Evolutionary conservation across 2,329 filamentous ascomycete species (phyloP).

Genomic region (Escovopsis sp.): DNA sequence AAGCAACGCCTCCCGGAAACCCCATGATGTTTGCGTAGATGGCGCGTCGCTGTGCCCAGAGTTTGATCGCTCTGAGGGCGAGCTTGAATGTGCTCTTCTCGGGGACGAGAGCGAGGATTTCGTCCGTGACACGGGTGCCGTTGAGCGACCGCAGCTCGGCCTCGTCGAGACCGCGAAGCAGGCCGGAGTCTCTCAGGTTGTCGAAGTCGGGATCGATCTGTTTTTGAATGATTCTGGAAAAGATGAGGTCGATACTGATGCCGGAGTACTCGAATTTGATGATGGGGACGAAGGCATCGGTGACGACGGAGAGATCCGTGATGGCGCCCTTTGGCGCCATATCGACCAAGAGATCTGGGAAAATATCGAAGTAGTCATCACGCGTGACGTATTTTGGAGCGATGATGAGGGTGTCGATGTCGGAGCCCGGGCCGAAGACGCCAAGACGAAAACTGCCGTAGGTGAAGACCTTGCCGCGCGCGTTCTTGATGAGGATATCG

Average conservation of each 20-base stretch:
- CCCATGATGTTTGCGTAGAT: slow-evolving; percentile 95
- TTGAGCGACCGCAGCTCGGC: slow-evolving; percentile 80
- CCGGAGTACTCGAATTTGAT: slow-evolving; percentile 89
- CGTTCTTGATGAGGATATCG: slow-evolving; percentile 62
- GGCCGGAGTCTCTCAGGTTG: slow-evolving; percentile 65
- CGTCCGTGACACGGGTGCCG: slow-evolving; percentile 84
- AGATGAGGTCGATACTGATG: slow-evolving; percentile 92
- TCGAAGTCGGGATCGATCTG: slow-evolving; percentile 53
- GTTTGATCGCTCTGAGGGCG: slow-evolving; percentile 80
- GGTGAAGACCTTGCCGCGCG: slow-evolving; percentile 85
- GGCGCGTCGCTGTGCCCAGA: slow-evolving; percentile 86
- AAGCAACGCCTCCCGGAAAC: slow-evolving; percentile 91
- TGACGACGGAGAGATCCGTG: slow-evolving; percentile 69
- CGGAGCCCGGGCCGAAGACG: slow-evolving; percentile 86
- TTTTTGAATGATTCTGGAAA: slow-evolving; percentile 57
- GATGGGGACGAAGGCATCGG: slow-evolving; percentile 86
- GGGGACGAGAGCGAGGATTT: slow-evolving; percentile 78
- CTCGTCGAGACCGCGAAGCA: slow-evolving; percentile 76
- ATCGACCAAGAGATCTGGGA: slow-evolving; percentile 62
- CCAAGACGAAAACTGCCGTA: slow-evolving; percentile 93
- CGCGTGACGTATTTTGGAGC: slow-evolving; percentile 78
- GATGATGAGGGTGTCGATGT: slow-evolving; percentile 93
- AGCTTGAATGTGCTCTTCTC: slow-evolving; percentile 80
- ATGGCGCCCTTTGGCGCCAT: slow-evolving; percentile 69
- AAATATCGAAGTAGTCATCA: slow-evolving; percentile 83